Percentiles rank a stretch among this genome's conserved stretches.
These are phyloP conservation scores for Emmonsiellopsis sp. DNA, from an alignment of 2,329 filamentous ascomycete species.

Conservation along the genomic window DNA sequence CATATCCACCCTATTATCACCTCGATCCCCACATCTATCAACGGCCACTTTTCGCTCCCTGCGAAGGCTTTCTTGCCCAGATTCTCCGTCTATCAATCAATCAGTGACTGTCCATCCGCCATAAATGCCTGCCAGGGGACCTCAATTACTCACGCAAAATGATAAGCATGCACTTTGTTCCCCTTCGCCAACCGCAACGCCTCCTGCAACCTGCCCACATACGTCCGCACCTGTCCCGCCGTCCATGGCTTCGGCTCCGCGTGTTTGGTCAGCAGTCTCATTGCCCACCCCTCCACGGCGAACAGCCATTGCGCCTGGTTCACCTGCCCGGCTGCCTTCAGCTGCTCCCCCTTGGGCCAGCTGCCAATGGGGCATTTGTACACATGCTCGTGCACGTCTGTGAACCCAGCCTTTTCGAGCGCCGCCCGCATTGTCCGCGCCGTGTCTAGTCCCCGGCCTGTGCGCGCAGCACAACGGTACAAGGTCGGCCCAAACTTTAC, in stretches of 20 bases:
- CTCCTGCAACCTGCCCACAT: neutral
- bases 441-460: conserved; percentile 16
- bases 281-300: conserved; percentile 8
- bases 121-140: neutral
- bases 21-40: too few species aligned
- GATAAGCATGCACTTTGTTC: neutral
- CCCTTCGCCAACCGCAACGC: neutral
- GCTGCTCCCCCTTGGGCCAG: conserved; percentile 27
- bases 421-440: conserved; percentile 16
- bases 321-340: neutral
- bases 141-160: neutral
- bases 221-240: neutral
- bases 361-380: conserved; percentile 34
- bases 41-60: too few species aligned
- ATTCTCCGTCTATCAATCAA: neutral
- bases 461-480: neutral
- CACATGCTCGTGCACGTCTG: conserved; percentile 31
- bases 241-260: neutral
- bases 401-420: conserved; percentile 32
- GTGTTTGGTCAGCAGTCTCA: conserved; percentile 1
- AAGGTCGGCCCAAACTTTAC: conserved; percentile 10
- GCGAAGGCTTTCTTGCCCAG: too few species aligned
- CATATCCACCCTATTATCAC: too few species aligned
- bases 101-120: neutral
- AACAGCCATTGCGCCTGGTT: neutral